phyloP scores from a whole-genome alignment of 208 protist species.

The Naegleria fowleri region DNA sequence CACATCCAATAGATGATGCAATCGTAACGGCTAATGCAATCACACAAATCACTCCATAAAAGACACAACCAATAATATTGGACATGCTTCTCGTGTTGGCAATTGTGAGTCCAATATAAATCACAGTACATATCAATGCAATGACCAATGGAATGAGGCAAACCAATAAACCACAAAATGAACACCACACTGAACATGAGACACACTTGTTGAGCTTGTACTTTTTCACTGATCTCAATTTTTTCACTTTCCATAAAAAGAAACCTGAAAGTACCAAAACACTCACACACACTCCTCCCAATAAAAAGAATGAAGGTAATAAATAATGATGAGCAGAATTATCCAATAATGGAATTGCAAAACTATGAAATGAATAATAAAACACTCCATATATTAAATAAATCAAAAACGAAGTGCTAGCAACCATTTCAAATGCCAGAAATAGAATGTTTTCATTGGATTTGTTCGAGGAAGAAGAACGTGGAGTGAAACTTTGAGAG shows the following conservation, averaged over 20 bases:
- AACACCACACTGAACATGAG: background rate
- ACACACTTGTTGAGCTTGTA: background rate
- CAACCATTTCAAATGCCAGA: background rate
- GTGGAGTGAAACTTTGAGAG: too few relatives aligned
- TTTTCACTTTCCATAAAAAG: background rate
- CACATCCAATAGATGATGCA: background rate
- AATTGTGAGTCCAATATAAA: background rate
- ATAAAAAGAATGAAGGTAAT: background rate
- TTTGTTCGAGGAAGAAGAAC: background rate
- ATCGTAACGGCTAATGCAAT: background rate
- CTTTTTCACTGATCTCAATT: background rate
- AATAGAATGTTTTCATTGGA: background rate
- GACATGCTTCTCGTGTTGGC: background rate
- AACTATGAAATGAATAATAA: background rate
- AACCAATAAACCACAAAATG: background rate
- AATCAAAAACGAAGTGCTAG: background rate
- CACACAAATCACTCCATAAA: background rate
- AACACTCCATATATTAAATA: background rate
- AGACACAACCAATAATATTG: background rate
- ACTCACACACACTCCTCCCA: background rate
- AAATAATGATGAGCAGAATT: background rate
- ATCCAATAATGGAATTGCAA: background rate
- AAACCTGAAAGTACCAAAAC: background rate
- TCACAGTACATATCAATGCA: background rate
- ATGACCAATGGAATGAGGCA: background rate